Evolutionary conservation across 163 green algal genomes (phyloP).

Genomic region (Prototheca cutis): DNA sequence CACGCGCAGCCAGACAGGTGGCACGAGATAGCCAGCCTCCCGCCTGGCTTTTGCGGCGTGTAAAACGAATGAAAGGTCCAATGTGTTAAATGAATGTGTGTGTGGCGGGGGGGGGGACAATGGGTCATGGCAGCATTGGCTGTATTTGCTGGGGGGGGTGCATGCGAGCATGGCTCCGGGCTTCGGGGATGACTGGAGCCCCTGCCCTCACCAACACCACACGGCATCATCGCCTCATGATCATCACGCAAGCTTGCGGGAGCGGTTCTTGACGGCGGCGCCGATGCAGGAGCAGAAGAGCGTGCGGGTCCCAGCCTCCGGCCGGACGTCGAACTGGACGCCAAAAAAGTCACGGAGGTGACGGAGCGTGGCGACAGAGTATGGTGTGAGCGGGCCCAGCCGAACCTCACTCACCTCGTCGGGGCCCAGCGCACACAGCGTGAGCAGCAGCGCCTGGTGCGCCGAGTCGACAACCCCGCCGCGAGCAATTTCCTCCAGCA

Average conservation of each 20-base stretch:
- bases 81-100: too few species aligned
- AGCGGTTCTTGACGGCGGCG: constrained; percentile 76
- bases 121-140: too few species aligned
- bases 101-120: too few species aligned
- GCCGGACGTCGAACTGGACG: constrained; percentile 79
- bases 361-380: constrained; percentile 76
- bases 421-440: constrained; percentile 77
- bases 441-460: constrained; percentile 76
- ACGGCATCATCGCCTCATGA: not conserved
- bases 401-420: constrained; percentile 71
- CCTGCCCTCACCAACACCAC: not conserved
- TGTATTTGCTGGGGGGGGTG: too few species aligned
- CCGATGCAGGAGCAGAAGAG: constrained; percentile 89
- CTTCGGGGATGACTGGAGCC: not conserved
- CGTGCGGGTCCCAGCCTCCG: constrained; percentile 73
- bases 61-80: too few species aligned
- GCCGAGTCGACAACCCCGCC: constrained; percentile 80
- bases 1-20: too few species aligned
- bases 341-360: constrained; percentile 82
- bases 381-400: constrained; percentile 77
- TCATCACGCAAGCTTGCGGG: constrained; percentile 30
- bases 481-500: constrained; percentile 78
- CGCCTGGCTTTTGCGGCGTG: too few species aligned
- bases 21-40: too few species aligned
- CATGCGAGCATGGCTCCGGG: too few species aligned